Percentiles rank a stretch among this genome's conserved stretches.
These are phyloP conservation scores for Cercis canadensis DNA, from an alignment of 306 rosid genomes.

Conservation along the genomic window DNA sequence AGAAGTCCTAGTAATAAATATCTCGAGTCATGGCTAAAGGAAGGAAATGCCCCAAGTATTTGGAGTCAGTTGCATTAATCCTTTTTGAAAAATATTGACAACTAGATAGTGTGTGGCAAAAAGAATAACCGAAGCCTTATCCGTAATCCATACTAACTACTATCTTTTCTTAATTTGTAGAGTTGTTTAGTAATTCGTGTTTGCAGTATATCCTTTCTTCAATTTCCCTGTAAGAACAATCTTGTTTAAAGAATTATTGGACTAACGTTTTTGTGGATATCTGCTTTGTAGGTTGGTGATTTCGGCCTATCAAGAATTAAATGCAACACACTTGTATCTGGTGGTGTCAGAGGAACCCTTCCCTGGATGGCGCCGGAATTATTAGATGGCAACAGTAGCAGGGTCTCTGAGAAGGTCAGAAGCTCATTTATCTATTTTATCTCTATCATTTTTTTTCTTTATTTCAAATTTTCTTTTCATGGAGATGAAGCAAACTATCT, in stretches of 20 bases:
- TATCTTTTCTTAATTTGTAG: slow-evolving; percentile 6
- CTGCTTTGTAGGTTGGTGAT: slow-evolving; percentile 77
- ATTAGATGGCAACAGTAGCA: slow-evolving; percentile 75
- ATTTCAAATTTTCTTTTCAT: slow-evolving; percentile 13
- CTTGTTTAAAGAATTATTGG: slow-evolving; percentile 15
- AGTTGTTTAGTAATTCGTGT: slow-evolving; percentile 14
- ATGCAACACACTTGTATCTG: slow-evolving; percentile 86
- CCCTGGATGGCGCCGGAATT: slow-evolving; percentile 99
- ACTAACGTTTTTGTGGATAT: slow-evolving; percentile 33
- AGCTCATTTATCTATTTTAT: slow-evolving; percentile 20
- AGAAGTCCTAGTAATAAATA: not conserved
- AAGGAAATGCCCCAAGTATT: not conserved
- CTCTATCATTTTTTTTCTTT: not conserved
- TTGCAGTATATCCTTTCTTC: slow-evolving; percentile 1
- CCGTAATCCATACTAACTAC: not conserved
- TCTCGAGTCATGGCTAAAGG: slow-evolving; percentile 7
- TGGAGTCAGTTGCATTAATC: not conserved
- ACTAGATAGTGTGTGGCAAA: not conserved
- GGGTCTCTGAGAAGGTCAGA: slow-evolving; percentile 92
- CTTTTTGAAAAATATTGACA: not conserved
- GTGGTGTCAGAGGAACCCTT: slow-evolving; percentile 97
- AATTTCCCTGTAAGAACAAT: not conserved
- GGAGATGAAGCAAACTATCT: slow-evolving; percentile 4
- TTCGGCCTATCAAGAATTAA: slow-evolving; percentile 93
- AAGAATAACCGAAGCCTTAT: not conserved